phyloP scores from a whole-genome alignment of 768 basidiomycete genomes.

The Boletus patriciae region DNA sequence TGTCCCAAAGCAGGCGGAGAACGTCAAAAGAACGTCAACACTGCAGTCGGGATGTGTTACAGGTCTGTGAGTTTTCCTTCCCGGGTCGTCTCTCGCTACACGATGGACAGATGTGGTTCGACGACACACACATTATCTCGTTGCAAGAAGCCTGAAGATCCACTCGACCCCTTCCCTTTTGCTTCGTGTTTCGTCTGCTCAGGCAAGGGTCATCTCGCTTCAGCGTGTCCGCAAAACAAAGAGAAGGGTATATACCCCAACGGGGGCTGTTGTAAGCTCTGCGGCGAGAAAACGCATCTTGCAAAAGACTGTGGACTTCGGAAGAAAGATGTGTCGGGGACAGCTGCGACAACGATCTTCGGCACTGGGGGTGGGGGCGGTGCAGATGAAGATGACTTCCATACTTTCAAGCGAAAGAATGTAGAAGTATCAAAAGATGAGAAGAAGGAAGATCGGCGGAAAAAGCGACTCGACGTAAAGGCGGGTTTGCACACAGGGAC shows the following conservation, averaged over 20 bases:
- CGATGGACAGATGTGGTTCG: constrained; percentile 69
- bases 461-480: constrained; percentile 43
- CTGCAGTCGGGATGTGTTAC: constrained; percentile 63
- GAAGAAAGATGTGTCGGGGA: constrained; percentile 48
- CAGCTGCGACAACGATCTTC: constrained; percentile 20
- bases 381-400: constrained; percentile 96
- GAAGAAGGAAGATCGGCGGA: constrained; percentile 45
- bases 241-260: constrained; percentile 85
- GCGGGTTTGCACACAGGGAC: constrained; percentile 45
- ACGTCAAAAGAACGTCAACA: constrained; percentile 24
- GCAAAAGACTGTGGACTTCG: constrained; percentile 78
- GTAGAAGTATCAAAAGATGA: constrained; percentile 62
- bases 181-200: constrained; percentile 93
- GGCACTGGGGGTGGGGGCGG: constrained; percentile 53
- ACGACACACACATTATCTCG: constrained; percentile 72
- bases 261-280: constrained; percentile 88
- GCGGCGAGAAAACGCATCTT: constrained; percentile 80
- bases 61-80: constrained; percentile 47
- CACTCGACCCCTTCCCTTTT: constrained; percentile 71
- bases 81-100: neutral
- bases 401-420: constrained; percentile 66
- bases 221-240: constrained; percentile 77
- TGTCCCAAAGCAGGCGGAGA: constrained; percentile 54
- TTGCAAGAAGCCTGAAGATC: constrained; percentile 67
- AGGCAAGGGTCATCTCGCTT: constrained; percentile 80